Evolutionary conservation across 1,139 yeast genomes (phyloP).

Genomic region (Taphrina flavorubra): DNA sequence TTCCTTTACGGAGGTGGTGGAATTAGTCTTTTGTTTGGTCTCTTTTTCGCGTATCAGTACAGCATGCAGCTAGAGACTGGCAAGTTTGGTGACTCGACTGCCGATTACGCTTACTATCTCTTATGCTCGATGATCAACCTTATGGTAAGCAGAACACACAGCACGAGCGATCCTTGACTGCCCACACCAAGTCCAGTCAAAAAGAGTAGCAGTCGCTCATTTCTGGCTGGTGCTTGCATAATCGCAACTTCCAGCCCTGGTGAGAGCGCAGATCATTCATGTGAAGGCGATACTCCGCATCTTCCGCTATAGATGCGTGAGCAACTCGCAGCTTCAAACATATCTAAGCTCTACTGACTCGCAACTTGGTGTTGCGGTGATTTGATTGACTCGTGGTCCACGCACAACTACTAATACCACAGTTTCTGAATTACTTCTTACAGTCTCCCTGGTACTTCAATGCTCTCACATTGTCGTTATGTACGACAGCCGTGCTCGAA

Average conservation of each 20-base stretch:
- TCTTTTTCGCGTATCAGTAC: constrained; percentile 50
- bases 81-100: constrained; percentile 49
- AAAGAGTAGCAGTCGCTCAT: constrained; percentile 22
- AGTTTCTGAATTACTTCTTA: constrained; percentile 33
- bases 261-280: constrained; percentile 52
- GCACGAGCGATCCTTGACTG: no score
- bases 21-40: constrained; percentile 47
- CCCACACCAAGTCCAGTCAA: no score
- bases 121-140: constrained; percentile 49
- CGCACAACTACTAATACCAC: constrained; percentile 37
- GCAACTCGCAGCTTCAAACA: constrained; percentile 47
- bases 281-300: constrained; percentile 48
- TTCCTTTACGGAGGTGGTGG: constrained; percentile 49
- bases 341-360: constrained; percentile 40
- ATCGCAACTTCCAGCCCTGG: constrained; percentile 50
- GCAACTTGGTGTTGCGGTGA: not conserved
- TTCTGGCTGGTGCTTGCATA: constrained; percentile 41
- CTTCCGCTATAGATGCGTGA: constrained; percentile 43
- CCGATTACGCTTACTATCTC: constrained; percentile 51
- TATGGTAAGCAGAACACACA: constrained; percentile 48
- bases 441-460: constrained; percentile 18
- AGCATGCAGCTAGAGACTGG: constrained; percentile 50
- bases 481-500: constrained; percentile 48
- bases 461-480: constrained; percentile 44
- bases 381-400: not conserved